Base-by-base conservation (phyloP, 202 grass and related monocot genomes). In the Bolboschoenoplectus hybrid region DNA sequence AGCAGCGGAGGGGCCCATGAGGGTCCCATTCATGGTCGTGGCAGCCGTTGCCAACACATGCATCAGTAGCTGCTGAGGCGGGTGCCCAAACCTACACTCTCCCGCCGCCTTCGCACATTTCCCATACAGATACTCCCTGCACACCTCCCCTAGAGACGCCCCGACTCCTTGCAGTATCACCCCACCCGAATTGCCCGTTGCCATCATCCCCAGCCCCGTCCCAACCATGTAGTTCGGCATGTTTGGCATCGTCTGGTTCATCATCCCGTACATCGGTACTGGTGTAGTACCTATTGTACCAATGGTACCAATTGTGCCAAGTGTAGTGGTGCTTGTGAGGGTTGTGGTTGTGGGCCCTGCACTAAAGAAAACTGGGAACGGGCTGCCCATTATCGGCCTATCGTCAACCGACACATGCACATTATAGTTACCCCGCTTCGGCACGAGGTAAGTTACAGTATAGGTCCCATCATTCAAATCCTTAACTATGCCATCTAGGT, bases 241-340 rank as follows among this genome's bases (percentile, higher is more conserved):
- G 81, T 98, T 98, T 46, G 97, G 97, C 97, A 98, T 98, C 8
- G 97, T 96, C 60, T 98, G 97, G 85, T 98, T 98, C 26, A 98
- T 88, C 93, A 98, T 98, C 55, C 91, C 93, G 9, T 93, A 85
- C 86, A 89, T 95, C 7, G 90, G 85, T 17, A 69, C 82, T 7
- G 63, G 53, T 58, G 75, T 80, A 1, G 45, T 67, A 49, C 80
- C 61, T 4, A 82, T 67, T 2, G 80, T 38, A 35, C 80, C 60
- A 2, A 82, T 65, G 6, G 40, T 88, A 32, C 77, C 70, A 67
- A 67, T 80, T 1, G 86, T 82, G 0, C 85, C 87, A 5, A 87
- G 26, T 2, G 87, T 0, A 72, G 85, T 35, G n/a, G 88, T 6
- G 68, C 86, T 6, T 0, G 89, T 44, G 1, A 87, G 9, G 40